Conservation (phyloP, 2,329 filamentous ascomycete genomes). For the Talaromyces sp. region DNA sequence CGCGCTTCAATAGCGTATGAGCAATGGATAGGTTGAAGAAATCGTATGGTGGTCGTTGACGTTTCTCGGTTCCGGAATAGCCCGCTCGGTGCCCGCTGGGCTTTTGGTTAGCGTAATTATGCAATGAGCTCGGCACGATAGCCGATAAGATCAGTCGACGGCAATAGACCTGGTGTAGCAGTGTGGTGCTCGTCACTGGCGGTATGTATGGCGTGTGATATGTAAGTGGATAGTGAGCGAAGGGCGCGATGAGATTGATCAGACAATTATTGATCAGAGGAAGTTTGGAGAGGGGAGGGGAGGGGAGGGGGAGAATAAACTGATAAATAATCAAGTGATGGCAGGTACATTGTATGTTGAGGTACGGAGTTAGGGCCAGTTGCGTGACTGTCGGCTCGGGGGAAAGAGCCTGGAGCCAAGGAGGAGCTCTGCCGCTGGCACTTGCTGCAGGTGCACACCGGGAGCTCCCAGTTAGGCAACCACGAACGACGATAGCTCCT, state of each 20-base stretch:
- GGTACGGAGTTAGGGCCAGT: neutral
- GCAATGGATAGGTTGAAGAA: constrained; percentile 12
- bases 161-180: neutral
- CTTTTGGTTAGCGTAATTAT: constrained; percentile 7
- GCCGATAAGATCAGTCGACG: constrained; percentile 8
- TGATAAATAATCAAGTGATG: neutral
- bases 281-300: neutral
- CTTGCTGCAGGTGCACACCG: constrained; percentile 6
- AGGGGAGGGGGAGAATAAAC: neutral
- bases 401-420: neutral
- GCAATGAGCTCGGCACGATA: neutral
- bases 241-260: neutral
- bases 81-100: constrained; percentile 7
- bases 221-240: neutral
- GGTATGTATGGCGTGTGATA: neutral
- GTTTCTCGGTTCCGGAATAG: constrained; percentile 12
- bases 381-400: constrained; percentile 1
- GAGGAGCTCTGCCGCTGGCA: neutral
- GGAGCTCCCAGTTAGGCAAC: constrained; percentile 12
- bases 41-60: constrained; percentile 3
- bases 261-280: neutral
- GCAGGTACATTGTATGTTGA: constrained; percentile 2
- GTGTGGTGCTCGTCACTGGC: neutral
- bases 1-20: neutral
- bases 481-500: constrained; percentile 1